These are phyloP conservation scores for Moesziomyces sp. DNA, from an alignment of 1,284 basidiomycete genomes.

Conservation along the genomic window DNA sequence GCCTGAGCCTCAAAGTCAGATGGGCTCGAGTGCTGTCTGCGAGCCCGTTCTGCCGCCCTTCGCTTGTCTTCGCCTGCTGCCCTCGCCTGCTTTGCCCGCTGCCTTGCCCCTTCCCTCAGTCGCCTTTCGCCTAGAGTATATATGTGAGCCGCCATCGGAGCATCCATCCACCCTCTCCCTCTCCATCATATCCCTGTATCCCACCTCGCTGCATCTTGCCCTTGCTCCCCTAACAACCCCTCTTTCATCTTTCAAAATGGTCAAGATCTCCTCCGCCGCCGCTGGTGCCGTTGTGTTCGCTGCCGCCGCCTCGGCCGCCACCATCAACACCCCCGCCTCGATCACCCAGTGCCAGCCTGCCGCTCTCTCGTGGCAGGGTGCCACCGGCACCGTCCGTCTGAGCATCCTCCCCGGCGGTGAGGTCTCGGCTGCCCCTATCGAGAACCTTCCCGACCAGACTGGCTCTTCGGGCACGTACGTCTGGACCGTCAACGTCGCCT, in stretches of 20 bases:
- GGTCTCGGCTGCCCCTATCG: constrained; percentile 51
- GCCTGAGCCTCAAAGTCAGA: not conserved
- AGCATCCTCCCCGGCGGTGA: constrained; percentile 38
- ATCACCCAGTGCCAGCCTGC: constrained; percentile 45
- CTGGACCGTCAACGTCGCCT: constrained; percentile 64
- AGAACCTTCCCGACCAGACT: constrained; percentile 48
- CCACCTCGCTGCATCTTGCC: constrained; percentile 2
- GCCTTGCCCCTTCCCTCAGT: not conserved
- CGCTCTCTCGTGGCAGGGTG: constrained; percentile 36
- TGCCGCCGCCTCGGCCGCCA: constrained; percentile 32
- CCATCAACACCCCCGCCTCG: constrained; percentile 45
- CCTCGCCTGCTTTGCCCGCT: not conserved
- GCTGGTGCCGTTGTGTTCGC: constrained; percentile 50
- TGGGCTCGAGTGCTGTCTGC: not conserved
- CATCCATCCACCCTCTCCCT: constrained; percentile 13
- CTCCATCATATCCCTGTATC: constrained; percentile 4
- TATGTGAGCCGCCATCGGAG: constrained; percentile 5
- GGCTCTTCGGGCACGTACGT: constrained; percentile 48
- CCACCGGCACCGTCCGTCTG: constrained; percentile 41
- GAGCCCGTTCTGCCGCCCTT: constrained; percentile 1
- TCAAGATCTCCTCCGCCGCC: constrained; percentile 46
- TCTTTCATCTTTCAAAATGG: constrained; percentile 31
- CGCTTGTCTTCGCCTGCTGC: not conserved
- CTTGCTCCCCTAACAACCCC: constrained; percentile 5
- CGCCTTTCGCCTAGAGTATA: constrained; percentile 17